A percentile compares a stretch with the other conserved stretches of the same genome.
These are phyloP conservation scores for Aureobasidium sp. DNA, from an alignment of 2,329 filamentous ascomycete species.

Conservation along the genomic window DNA sequence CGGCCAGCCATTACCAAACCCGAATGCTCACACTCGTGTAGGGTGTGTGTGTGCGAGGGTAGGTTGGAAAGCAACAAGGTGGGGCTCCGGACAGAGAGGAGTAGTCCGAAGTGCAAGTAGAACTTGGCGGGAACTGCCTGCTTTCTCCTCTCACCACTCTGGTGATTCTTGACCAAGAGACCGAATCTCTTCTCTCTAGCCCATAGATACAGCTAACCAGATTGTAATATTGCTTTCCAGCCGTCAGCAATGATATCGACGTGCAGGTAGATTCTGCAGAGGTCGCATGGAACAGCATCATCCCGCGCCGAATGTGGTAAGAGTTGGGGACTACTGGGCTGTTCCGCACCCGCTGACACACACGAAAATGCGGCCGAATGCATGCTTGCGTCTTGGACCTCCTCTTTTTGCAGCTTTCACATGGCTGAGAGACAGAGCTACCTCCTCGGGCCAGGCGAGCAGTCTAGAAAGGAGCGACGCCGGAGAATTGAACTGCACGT, in stretches of 20 bases:
- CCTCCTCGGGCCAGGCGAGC: neutral
- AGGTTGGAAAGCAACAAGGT: conserved; percentile 6
- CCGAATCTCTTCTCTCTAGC: neutral
- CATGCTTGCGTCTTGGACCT: neutral
- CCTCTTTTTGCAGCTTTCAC: neutral
- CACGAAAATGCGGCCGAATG: conserved; percentile 1
- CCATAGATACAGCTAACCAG: neutral
- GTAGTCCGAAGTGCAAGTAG: conserved; percentile 8
- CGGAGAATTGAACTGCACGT: neutral
- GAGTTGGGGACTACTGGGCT: neutral
- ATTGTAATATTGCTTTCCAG: neutral
- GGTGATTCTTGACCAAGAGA: neutral
- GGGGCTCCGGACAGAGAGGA: conserved; percentile 8
- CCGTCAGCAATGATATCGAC: conserved; percentile 11
- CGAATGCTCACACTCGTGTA: conserved; percentile 1
- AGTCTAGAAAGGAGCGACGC: neutral
- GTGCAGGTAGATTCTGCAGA: conserved; percentile 9
- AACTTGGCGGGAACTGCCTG: neutral
- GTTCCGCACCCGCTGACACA: conserved; percentile 7
- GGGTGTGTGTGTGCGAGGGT: neutral
- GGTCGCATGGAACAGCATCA: conserved; percentile 7
- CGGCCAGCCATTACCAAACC: conserved; percentile 4
- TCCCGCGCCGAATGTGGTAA: conserved; percentile 5
- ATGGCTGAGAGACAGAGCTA: neutral
- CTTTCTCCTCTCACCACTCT: neutral